phyloP scores from a whole-genome alignment of 305 asterid species.

The Fraxinus platypoda region DNA sequence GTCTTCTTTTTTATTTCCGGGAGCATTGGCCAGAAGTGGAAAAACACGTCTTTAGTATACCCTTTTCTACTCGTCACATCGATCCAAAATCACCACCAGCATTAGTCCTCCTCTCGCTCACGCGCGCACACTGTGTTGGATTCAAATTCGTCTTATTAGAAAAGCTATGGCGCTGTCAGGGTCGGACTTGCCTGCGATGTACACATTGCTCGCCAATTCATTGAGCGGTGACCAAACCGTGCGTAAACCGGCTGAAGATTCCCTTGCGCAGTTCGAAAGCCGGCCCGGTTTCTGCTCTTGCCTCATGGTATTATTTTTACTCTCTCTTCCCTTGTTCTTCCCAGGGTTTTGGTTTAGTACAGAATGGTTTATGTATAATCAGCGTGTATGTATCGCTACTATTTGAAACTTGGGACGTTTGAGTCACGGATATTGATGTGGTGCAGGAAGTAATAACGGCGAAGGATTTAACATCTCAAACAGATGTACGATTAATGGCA shows the following conservation, averaged over 20 bases:
- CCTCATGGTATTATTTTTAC: slow-evolving; percentile 58
- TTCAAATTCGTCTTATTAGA: neutral
- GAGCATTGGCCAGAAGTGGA: slow-evolving; percentile 17
- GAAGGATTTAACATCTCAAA: slow-evolving; percentile 65
- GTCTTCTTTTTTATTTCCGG: slow-evolving; percentile 11
- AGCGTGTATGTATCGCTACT: neutral
- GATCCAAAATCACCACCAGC: slow-evolving; percentile 27
- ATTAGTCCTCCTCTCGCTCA: neutral
- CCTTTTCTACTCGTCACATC: slow-evolving; percentile 32
- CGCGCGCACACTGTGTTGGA: neutral
- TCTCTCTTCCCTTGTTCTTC: neutral
- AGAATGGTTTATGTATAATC: neutral
- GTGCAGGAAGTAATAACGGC: slow-evolving; percentile 84
- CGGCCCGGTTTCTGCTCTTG: slow-evolving; percentile 96
- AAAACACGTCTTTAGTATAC: slow-evolving; percentile 13
- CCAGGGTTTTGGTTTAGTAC: neutral
- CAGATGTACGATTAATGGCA: slow-evolving; percentile 85
- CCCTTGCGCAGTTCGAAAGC: slow-evolving; percentile 74
- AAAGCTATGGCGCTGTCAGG: slow-evolving; percentile 67
- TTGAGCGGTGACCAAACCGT: slow-evolving; percentile 64
- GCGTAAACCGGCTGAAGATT: slow-evolving; percentile 86
- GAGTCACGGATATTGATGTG: slow-evolving; percentile 18
- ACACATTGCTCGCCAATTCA: slow-evolving; percentile 70
- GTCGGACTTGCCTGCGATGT: slow-evolving; percentile 82
- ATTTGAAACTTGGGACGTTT: slow-evolving; percentile 9